Base-by-base conservation (phyloP, 2,329 filamentous ascomycete genomes). In the Fusarium decemcellulare region DNA sequence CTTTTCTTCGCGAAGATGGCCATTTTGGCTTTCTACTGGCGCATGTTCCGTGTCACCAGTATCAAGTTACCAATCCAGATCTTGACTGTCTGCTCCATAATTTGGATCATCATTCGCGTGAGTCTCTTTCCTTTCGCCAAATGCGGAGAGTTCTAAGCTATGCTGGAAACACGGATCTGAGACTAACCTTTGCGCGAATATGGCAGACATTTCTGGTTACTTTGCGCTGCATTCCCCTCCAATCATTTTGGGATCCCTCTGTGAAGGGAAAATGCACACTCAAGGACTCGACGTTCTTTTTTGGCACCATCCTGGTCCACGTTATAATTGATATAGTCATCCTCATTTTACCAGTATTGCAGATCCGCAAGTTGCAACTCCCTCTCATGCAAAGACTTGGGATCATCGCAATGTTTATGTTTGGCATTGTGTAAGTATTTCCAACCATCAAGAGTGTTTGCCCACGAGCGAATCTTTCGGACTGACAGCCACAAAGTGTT, bases 251-350 rank as follows among this genome's bases (percentile, higher is more conserved):
- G 71, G 65, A 73, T 8, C 51, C 50, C 0, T 50, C 50, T 0
- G 58, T 60, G 1, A 61, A 59, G 3, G 61, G 61, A 16, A 37
- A 29, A 9, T 73, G 71, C 2, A 51, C 54, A 1, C 72, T 73
- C 16, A 62, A 79, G 42, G 75, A 76, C n/a, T 68, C 70, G 5
- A 76, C 73, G 34, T 79, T 78, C 67, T 78, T 79, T 61, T 76
- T 79, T 40, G 77, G 77, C 9, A 78, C 76, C 0, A 71, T 77
- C 6, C 34, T 78, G 2, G 68, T 71, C 0, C 79, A 81, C 37
- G 62, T 78, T 3, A 23, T 77, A 2, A 68, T 80, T 12, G 79
- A 81, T 6, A 37, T 80, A 4, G 61, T 53, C 11, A 78, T 80
- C 14, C 53, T 81, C 5, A 60, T 66, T 1, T 62, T 80, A 1